phyloP scores from a whole-genome alignment of 164 flowering plant genomes.

The Berberis vulgaris region DNA sequence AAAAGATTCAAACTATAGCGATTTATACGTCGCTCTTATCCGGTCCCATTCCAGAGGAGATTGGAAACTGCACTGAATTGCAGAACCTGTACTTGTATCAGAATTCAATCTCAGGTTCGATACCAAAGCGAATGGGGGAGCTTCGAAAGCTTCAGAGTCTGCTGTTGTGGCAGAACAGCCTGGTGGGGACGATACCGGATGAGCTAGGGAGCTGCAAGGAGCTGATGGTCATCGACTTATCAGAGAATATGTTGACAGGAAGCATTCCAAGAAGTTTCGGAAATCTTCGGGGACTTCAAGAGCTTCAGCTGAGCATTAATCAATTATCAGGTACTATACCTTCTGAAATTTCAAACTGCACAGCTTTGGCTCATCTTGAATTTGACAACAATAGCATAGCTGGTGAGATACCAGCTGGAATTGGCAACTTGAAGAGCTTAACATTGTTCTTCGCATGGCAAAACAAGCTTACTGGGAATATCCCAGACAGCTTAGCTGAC shows the following conservation, averaged over 20 bases:
- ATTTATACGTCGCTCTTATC: constrained; percentile 68
- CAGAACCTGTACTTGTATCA: constrained; percentile 76
- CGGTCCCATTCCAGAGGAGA: constrained; percentile 82
- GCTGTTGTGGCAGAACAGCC: constrained; percentile 77
- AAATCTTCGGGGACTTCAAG: constrained; percentile 43
- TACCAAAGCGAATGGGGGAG: constrained; percentile 57
- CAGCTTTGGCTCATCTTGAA: constrained; percentile 56
- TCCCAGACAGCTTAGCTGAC: constrained; percentile 59
- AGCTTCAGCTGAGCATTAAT: constrained; percentile 72
- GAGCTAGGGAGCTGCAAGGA: constrained; percentile 72
- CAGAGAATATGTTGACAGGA: constrained; percentile 66
- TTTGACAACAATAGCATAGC: constrained; percentile 72
- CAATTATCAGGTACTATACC: constrained; percentile 74
- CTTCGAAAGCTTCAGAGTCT: constrained; percentile 60
- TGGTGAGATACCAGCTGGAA: constrained; percentile 62
- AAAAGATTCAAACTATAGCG: constrained; percentile 61
- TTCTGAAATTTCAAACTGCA: constrained; percentile 48
- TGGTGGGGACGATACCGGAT: constrained; percentile 74
- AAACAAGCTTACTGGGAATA: constrained; percentile 61
- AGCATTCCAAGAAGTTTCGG: constrained; percentile 69
- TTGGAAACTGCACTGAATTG: constrained; percentile 71
- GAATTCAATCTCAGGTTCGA: constrained; percentile 74
- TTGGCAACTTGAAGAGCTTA: constrained; percentile 56
- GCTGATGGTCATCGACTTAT: constrained; percentile 56
- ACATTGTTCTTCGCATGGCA: constrained; percentile 80